Percentiles rank a stretch among this genome's conserved stretches.
Conservation (phyloP, 1,284 basidiomycete species). For the Rhodotorula sp. region DNA sequence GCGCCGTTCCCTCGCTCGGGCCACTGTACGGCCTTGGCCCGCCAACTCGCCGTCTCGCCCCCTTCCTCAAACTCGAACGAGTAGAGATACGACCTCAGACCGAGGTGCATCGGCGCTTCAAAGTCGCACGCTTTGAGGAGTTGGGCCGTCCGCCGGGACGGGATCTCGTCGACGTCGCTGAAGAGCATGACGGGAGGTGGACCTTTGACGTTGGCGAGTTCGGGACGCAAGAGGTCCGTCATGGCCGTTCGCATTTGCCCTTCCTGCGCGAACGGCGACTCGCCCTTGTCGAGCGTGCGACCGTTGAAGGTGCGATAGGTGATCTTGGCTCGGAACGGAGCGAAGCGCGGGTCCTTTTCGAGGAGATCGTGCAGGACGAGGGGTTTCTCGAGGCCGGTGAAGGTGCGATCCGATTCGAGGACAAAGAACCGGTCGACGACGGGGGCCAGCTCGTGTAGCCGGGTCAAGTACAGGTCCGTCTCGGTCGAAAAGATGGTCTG, state of each 20-base stretch:
- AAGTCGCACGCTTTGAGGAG: constrained; percentile 64
- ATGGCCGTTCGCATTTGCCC: constrained; percentile 48
- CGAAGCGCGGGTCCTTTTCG: constrained; percentile 48
- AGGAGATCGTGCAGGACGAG: constrained; percentile 53
- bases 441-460: constrained; percentile 63
- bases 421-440: constrained; percentile 67
- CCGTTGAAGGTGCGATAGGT: constrained; percentile 51
- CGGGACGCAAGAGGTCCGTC: constrained; percentile 25
- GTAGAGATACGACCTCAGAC: constrained; percentile 65
- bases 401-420: constrained; percentile 64
- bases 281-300: constrained; percentile 43
- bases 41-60: constrained; percentile 37
- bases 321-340: constrained; percentile 59
- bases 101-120: constrained; percentile 61
- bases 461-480: constrained; percentile 67
- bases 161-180: constrained; percentile 70
- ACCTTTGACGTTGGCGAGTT: constrained; percentile 48
- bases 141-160: constrained; percentile 58
- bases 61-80: constrained; percentile 59
- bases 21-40: constrained; percentile 35
- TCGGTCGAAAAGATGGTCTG: constrained; percentile 54
- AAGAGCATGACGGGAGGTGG: constrained; percentile 60
- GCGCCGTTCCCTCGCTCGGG: constrained; percentile 21
- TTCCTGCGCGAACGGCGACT: constrained; percentile 52
- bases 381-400: constrained; percentile 62